Base-by-base conservation (phyloP, 306 rosid species). In the Coriaria nepalensis region DNA sequence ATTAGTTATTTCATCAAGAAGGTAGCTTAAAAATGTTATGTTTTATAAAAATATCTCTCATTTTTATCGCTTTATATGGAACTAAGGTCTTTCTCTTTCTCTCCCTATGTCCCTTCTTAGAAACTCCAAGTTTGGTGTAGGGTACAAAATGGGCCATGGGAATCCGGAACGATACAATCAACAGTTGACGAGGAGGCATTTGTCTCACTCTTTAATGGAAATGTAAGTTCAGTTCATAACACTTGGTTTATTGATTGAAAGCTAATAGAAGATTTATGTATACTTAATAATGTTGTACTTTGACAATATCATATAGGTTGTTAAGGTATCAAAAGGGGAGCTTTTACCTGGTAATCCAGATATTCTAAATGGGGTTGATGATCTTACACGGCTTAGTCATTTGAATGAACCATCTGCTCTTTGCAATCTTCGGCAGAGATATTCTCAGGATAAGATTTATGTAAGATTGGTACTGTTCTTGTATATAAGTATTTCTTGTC, bases 301-400 rank as follows among this genome's bases (percentile, higher is more conserved):
- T 20, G 29, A 20, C 29, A 20, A 20, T 20, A 20, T 20, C 29
- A 20, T 20, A 20, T 69, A 92, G 98, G 70, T 79, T 51, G 62
- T 78, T 64, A 76, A 70, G 57, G 78, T 92, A 38, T 49, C 72
- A 32, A 69, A 73, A 39, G 66, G 47, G 34, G 86, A 86, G 38
- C 79, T 92, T 36, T 56, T 79, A 39, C 98, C 98, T 2, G 96
- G 94, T 38, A 92, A 92, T 73, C 98, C 96, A 40, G 87, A 82
- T 71, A 73, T 79, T 50, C 60, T 92, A 47, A 80, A 79, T 59
- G 98, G 86, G 47, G 96, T 75, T 9, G 98, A 92, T 50, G 94
- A 92, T 80, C 98, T 92, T 62, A 65, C 62, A 50, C 94, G 79
- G 67, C 96, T 92, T 63, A 77, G 96, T 75, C 86, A 78, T 61